Evolutionary conservation across 2,329 filamentous ascomycete genomes (phyloP).

Genomic region (Shiraia sp.): DNA sequence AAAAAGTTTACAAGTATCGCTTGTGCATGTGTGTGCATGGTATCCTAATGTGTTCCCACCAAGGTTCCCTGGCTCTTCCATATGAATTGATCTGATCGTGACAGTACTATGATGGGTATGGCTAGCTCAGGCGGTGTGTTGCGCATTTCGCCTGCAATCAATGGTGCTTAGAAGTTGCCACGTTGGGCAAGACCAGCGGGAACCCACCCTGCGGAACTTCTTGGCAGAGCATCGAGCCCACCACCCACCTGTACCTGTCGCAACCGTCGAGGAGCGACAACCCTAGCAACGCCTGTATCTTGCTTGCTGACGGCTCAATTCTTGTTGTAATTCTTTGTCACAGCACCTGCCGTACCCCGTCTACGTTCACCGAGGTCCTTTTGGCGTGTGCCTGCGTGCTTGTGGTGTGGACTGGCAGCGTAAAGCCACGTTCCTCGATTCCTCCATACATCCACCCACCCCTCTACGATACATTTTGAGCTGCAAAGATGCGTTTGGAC

Average conservation of each 20-base stretch:
- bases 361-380: neutral
- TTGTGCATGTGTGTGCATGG: too few species aligned
- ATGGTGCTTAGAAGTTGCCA: conserved; percentile 21
- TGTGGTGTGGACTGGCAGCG: conserved; percentile 41
- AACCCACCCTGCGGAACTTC: conserved; percentile 32
- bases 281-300: neutral
- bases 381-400: conserved; percentile 17
- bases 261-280: conserved; percentile 21
- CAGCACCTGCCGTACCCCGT: neutral
- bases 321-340: neutral
- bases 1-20: conserved; percentile 28
- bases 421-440: conserved; percentile 45
- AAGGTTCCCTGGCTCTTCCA: too few species aligned
- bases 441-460: too few species aligned
- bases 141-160: conserved; percentile 26
- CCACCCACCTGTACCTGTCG: too few species aligned
- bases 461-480: conserved; percentile 32
- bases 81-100: too few species aligned
- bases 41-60: too few species aligned
- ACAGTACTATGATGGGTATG: neutral
- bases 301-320: neutral
- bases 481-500: conserved; percentile 49
- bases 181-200: conserved; percentile 22
- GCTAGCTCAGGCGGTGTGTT: conserved; percentile 18
- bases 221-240: conserved; percentile 31